Conservation (phyloP, 768 basidiomycete species). For the Chlorophyllum brunneum region DNA sequence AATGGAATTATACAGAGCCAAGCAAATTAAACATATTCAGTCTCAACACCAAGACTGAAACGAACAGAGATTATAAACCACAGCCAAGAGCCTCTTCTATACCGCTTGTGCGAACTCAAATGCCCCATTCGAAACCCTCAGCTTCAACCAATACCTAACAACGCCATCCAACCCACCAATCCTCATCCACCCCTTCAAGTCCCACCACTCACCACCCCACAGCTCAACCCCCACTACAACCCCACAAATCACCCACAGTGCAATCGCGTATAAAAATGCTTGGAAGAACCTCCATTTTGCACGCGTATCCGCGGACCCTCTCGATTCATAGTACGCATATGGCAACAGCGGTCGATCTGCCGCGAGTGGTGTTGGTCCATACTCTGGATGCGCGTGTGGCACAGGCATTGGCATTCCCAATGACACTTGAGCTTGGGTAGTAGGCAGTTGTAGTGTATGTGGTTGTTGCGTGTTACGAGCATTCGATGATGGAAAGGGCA, state of each 20-base stretch:
- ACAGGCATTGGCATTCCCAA: constrained; percentile 1
- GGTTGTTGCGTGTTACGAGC: neutral
- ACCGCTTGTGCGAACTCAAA: neutral
- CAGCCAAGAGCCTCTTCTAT: neutral
- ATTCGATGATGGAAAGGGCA: neutral
- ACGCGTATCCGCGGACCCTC: constrained; percentile 29
- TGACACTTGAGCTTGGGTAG: neutral
- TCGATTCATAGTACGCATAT: constrained; percentile 35
- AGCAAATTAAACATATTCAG: constrained; percentile 2
- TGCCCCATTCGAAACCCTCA: constrained; percentile 1
- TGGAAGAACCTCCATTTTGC: constrained; percentile 35
- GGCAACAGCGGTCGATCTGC: constrained; percentile 30
- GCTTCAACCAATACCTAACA: constrained; percentile 4
- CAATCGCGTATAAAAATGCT: constrained; percentile 26
- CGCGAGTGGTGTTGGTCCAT: constrained; percentile 39
- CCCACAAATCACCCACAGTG: constrained; percentile 24
- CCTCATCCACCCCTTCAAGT: neutral
- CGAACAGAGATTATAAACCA: no score
- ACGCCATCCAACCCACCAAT: neutral
- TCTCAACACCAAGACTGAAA: no score
- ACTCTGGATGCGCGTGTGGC: constrained; percentile 13
- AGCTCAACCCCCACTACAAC: constrained; percentile 25
- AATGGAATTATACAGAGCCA: neutral
- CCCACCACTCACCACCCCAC: constrained; percentile 18
- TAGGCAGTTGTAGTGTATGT: constrained; percentile 3